Percentiles rank a stretch among this genome's conserved stretches.
phyloP scores from a whole-genome alignment of 2,329 filamentous ascomycete species.

The Cladosporium sp. region DNA sequence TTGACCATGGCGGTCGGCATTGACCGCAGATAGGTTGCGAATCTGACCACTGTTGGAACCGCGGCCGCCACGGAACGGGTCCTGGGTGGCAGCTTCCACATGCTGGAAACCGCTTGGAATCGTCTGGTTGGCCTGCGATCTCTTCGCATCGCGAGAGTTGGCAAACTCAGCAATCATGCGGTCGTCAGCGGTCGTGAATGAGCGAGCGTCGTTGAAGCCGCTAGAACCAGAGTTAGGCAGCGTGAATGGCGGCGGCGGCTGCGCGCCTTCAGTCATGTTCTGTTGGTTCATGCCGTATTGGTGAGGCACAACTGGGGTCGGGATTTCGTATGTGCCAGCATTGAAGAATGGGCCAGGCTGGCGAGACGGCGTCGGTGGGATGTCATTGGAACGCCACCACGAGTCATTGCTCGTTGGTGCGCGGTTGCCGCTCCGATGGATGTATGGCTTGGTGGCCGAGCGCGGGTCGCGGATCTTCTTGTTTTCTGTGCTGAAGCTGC shows the following conservation, averaged over 20 bases:
- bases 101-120: neutral
- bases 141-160: slow-evolving; percentile 1
- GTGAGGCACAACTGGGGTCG: neutral
- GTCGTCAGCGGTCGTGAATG: slow-evolving; percentile 15
- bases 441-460: neutral
- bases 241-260: neutral
- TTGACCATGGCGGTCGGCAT: neutral
- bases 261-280: neutral
- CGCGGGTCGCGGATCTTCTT: slow-evolving; percentile 13
- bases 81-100: neutral
- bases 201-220: neutral
- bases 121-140: neutral
- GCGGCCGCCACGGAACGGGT: neutral
- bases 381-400: neutral
- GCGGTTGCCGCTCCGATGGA: slow-evolving; percentile 10
- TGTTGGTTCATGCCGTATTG: neutral
- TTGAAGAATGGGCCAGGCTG: neutral
- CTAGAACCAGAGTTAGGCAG: neutral
- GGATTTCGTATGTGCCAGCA: neutral
- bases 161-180: slow-evolving; percentile 12
- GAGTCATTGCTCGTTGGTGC: neutral
- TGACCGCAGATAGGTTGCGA: neutral
- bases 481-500: slow-evolving; percentile 5
- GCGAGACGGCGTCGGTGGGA: neutral
- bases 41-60: neutral